Evolutionary conservation across 768 basidiomycete species (phyloP), one percentile per base, ranked within the genome.

Genomic region (Multifurca ochricompacta): DNA sequence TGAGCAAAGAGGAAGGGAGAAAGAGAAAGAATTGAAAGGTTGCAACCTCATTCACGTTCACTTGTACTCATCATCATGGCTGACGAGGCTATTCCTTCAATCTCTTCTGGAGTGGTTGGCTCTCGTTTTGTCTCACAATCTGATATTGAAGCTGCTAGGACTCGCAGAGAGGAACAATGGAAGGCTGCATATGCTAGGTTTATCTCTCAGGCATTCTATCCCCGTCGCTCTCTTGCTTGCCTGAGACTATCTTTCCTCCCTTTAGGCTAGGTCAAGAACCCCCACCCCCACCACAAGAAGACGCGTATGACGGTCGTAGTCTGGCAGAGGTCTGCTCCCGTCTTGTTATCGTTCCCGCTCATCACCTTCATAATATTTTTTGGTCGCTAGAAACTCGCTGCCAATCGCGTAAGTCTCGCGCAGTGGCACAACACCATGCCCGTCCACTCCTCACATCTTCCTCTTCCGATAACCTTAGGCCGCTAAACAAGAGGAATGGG

Each of bases 401-500:
- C 88, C 40, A 92, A 92, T 67, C 87, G 79, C 76, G 88, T 88
- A 67, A 67, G 74, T 66, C 41, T 34, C 18, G 48, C 44, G 39
- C 47, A 27, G 27, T 45, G 41, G 51, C 36, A 40, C 51, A 49
- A 49, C 58, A 37, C 58, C 65, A 63, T 46, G 66, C 58, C 60
- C 50, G 50, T 54, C 21, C 59, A 48, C 39, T 47, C 13, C 21
- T 36, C 46, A 46, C 51, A 36, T 31, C 11, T 42, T 3, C 28
- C 23, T 9, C 41, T 18, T 25, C 25, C 19, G 19, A 30, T n/a
- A 21, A 37, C 30, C 59, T 58, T 63, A 90, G 87, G 81, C 83
- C 64, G 88, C 87, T 60, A 91, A 91, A 68, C 88, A 92, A 70
- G 90, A 92, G 68, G 87, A 92, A 80, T 92, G 88, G 87, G 90